These are phyloP conservation scores for Trichoderma sp. DNA, from an alignment of 2,329 filamentous ascomycete species.

Conservation along the genomic window DNA sequence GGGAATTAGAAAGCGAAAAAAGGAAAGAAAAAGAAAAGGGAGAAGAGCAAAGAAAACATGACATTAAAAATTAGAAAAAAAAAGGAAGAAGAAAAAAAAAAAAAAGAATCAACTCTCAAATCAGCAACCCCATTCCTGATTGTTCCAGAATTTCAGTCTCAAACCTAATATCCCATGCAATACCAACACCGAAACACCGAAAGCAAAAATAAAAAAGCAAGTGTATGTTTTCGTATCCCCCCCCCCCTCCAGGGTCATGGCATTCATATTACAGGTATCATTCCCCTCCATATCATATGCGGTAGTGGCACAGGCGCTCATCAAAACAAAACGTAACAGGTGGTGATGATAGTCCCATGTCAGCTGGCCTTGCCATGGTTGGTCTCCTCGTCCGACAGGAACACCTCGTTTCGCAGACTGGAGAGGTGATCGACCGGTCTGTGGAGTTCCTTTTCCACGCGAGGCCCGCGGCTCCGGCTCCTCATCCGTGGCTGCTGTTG, in stretches of 20 bases:
- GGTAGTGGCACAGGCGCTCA: neutral
- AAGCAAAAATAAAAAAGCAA: neutral
- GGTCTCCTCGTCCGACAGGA: slow-evolving; percentile 24
- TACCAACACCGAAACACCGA: neutral
- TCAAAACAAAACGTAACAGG: neutral
- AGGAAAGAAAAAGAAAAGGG: neutral
- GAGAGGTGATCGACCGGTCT: slow-evolving; percentile 32
- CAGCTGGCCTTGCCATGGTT: neutral
- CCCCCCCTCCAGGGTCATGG: neutral
- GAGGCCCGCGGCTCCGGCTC: slow-evolving; percentile 38
- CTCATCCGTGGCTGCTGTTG: slow-evolving; percentile 39
- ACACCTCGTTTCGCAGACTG: slow-evolving; percentile 36
- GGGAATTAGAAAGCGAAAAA: neutral
- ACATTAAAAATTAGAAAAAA: no score
- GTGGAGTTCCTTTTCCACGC: slow-evolving; percentile 30
- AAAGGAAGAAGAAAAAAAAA: neutral
- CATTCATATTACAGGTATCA: slow-evolving; percentile 12
- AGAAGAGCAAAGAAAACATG: neutral
- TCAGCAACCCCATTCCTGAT: neutral
- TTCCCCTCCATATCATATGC: neutral
- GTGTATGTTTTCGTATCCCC: neutral
- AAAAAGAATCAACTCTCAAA: neutral
- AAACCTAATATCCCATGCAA: neutral
- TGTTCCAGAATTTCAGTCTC: neutral
- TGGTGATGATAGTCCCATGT: neutral